phyloP scores from a whole-genome alignment of 148 eudicot species.

The Fagopyrum esculentum region DNA sequence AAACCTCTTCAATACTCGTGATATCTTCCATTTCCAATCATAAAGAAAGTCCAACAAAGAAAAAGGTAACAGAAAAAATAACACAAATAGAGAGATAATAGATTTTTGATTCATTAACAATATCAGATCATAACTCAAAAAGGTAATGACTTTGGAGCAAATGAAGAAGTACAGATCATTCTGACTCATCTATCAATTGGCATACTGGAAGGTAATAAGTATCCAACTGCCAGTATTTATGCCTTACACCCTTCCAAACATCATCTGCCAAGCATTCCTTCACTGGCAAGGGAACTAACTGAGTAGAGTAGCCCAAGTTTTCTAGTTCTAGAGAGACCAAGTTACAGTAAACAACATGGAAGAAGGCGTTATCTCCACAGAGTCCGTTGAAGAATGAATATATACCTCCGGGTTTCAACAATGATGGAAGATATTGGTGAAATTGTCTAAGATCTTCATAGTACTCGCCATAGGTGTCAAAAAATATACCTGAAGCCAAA shows the following conservation, averaged over 20 bases:
- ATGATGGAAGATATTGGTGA: slow-evolving; percentile 72
- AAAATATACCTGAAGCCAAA: slow-evolving; percentile 58
- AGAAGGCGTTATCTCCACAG: slow-evolving; percentile 87
- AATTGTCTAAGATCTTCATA: slow-evolving; percentile 84
- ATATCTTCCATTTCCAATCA: background rate
- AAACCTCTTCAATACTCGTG: background rate
- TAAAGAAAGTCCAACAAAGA: background rate
- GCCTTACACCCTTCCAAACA: slow-evolving; percentile 87
- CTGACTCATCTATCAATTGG: slow-evolving; percentile 53
- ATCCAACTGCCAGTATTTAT: slow-evolving; percentile 85
- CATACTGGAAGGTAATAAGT: slow-evolving; percentile 93
- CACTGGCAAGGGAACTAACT: slow-evolving; percentile 74
- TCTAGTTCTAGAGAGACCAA: slow-evolving; percentile 77
- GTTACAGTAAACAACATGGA: slow-evolving; percentile 88
- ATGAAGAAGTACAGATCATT: slow-evolving; percentile 26
- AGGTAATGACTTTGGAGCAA: background rate
- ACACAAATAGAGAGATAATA: background rate
- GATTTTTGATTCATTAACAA: background rate
- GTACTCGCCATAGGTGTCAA: slow-evolving; percentile 85
- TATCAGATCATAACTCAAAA: slow-evolving; percentile 6
- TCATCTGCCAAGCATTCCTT: slow-evolving; percentile 72
- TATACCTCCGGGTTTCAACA: slow-evolving; percentile 70
- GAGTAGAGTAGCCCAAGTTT: slow-evolving; percentile 65
- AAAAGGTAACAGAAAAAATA: background rate
- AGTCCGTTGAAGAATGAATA: slow-evolving; percentile 97